Base-by-base conservation (phyloP, 306 rosid species). In the Gastrolobium bilobum region DNA sequence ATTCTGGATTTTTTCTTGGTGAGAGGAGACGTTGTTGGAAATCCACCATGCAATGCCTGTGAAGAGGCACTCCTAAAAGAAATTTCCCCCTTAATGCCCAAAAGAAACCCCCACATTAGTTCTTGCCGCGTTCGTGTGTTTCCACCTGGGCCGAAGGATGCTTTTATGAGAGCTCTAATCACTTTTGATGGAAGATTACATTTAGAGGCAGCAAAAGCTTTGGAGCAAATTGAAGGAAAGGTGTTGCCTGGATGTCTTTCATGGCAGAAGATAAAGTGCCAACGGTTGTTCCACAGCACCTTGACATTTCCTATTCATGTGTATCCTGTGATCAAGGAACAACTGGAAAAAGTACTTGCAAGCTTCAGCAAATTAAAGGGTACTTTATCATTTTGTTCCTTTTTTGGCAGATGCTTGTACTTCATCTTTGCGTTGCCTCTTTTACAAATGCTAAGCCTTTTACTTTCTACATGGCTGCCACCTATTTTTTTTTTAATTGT, bases 201-300 rank as follows among this genome's bases (percentile, higher is more conserved):
- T 79, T 84, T 91, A 77, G 99, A 95, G 85, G 99, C 98, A 7
- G 99, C 99, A 14, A 89, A 79, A 83, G 98, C 98, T 64, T 85
- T 95, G 84, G 98, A 95, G 84, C 82, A 84, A 68, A 78, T 95
- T 73, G 97, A 95, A 81, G 97, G 98, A 51, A 90, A 87, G 77
- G 93, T 83, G 30, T 83, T 95, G 84, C 87, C 94, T 10, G 90
- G 93, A 42, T 95, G 88, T 87, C 81, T 60, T 39, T 34, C 98
- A 10, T 93, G 99, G 99, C 98, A 95, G 75, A 95, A 95, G 91
- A 91, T 95, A 61, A 86, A 77, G 82, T 93, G 97, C 81, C 93
- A 91, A 84, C 98, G 72, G 87, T 73, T 86, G 70, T 95, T 95
- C 71, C 89, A 87, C 76, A 92, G 88, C 81, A 85, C 96, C 75